Base-by-base conservation (phyloP, 2,329 filamentous ascomycete species). In the Fusarium austroafricanum region DNA sequence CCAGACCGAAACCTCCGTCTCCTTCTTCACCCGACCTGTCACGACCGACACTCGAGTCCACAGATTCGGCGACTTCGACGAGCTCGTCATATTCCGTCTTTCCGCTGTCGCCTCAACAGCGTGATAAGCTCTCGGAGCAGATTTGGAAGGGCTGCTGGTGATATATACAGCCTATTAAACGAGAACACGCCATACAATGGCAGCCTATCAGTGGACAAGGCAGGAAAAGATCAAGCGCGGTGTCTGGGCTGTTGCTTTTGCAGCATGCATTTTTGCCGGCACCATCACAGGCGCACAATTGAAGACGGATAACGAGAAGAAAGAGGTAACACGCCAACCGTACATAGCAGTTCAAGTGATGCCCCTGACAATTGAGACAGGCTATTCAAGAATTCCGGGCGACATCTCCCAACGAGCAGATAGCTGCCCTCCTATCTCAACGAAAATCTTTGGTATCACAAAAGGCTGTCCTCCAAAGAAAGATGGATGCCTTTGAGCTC, bases 281-380 rank as follows among this genome's bases (percentile, higher is more conserved):
- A 75, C 81, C 43, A 77, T 83, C 45, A 84, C 84, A 56, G 84
- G 84, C 51, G 84, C 83, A 9, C 81, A 82, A 44, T 72, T 86
- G 44, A 85, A 85, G 75, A 79, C 79, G 46, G 81, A 84, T 61
- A 77, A 80, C 59, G 82, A 86, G 65, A 83, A 80, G 68, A 75
- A 78, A 64, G 75, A 82, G 71, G 83, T 84, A 60, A 38, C 73
- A 64, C 15, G 14, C 7, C 15, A 9, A 10, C 20, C 45, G 9
- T 26, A 8, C 26, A 18, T 7, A 18, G 9, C 11, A 39, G 10
- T 12, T 6, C 18, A 5, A 29, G 11, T 20, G 14, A 20, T n/a
- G 9, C 17, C 26, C 18, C 35, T 65, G 11, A 56, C 45, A 5
- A 31, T 29, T 26, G 26, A 17, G 14, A 52, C 14, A 80, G 78